Base-by-base conservation (phyloP, 306 rosid genomes). In the Lablab purpureus region DNA sequence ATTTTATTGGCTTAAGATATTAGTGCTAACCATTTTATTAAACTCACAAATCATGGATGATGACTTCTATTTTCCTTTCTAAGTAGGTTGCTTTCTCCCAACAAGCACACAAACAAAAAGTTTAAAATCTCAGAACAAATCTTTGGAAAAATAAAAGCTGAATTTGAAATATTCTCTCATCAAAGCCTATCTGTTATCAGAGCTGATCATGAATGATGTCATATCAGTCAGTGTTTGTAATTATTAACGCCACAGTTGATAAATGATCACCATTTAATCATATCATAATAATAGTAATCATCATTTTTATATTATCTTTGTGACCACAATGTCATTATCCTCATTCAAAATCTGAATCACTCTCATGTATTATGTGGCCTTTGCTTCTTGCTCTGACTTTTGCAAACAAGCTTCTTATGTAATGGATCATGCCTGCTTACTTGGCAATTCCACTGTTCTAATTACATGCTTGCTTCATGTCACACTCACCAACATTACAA, bases 401-500 rank as follows among this genome's bases (percentile, higher is more conserved):
- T 43, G 71, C 70, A 45, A 74, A 21, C 87, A 78, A 50, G 43
- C 36, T 68, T 59, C 82, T 62, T 32, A 50, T 67, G 69, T 40
- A 41, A 47, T 50, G 83, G 83, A 74, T 74, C 87, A 74, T 79
- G 78, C 77, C 25, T 58, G 19, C 66, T 47, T 46, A 25, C 67
- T 46, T 37, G 70, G 68, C 77, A 49, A 27, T 43, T 79, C 19
- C 3, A 74, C 63, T 77, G 71, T 66, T 32, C 66, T 37, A 37
- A 60, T 79, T 54, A 13, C 76, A 74, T 73, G 40, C 18, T 47
- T 51, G 0, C 60, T 34, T 54, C 28, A 64, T 54, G 79, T 77
- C 86, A 64, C 71, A 28, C 12, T 83, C 82, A 72, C 36, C 47
- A 77, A 59, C 34, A 30, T 21, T 64, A 21, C 41, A 19, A 19